These are phyloP conservation scores for Papiliotrema fonsecae DNA, from an alignment of 1,284 basidiomycete species.

Conservation along the genomic window DNA sequence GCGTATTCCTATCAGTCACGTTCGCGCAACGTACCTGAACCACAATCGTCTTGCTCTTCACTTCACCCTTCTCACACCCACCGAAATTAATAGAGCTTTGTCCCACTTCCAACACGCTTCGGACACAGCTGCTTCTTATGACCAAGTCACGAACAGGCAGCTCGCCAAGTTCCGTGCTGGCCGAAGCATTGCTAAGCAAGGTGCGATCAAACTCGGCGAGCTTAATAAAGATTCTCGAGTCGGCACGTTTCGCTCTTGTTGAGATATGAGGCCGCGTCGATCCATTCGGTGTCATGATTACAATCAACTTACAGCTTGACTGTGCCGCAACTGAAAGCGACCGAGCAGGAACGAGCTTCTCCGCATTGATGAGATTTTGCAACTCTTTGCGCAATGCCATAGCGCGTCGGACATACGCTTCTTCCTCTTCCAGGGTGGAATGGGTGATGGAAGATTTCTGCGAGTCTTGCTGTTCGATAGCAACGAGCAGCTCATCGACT, in stretches of 20 bases:
- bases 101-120: slow-evolving; percentile 51
- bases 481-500: slow-evolving; percentile 48
- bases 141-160: slow-evolving; percentile 53
- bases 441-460: slow-evolving; percentile 44
- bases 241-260: slow-evolving; percentile 49
- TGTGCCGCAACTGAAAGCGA: slow-evolving; percentile 42
- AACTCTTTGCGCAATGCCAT: slow-evolving; percentile 50
- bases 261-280: slow-evolving; percentile 51
- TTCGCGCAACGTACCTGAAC: slow-evolving; percentile 46
- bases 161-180: slow-evolving; percentile 21
- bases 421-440: slow-evolving; percentile 48
- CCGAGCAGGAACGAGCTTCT: slow-evolving; percentile 46
- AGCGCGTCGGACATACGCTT: slow-evolving; percentile 49
- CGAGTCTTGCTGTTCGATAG: slow-evolving; percentile 49
- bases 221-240: slow-evolving; percentile 51
- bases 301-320: slow-evolving; percentile 46
- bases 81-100: slow-evolving; percentile 55
- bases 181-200: slow-evolving; percentile 15
- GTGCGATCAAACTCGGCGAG: slow-evolving; percentile 49
- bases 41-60: slow-evolving; percentile 51
- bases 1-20: no score
- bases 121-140: slow-evolving; percentile 49
- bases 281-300: slow-evolving; percentile 51
- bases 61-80: slow-evolving; percentile 52
- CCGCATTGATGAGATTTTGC: slow-evolving; percentile 40